Percentiles rank a stretch among this genome's conserved stretches.
Conservation (phyloP, 331 rosid genomes). For the Acacia concinna region DNA sequence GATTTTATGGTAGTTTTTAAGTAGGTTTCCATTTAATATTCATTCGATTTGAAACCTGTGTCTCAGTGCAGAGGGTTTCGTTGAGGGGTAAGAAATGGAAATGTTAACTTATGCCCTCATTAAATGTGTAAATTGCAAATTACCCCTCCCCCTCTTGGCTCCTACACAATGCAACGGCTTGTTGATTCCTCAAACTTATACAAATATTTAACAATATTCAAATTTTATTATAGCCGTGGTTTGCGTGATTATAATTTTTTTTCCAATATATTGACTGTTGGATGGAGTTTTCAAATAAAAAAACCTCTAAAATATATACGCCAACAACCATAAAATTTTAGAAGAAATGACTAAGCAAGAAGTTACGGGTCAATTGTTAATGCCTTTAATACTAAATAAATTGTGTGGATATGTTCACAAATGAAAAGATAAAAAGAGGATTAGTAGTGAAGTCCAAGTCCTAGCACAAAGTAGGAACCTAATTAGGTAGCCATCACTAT, state of each 20-base stretch:
- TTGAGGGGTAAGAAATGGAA: background rate
- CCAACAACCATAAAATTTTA: background rate
- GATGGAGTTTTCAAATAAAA: background rate
- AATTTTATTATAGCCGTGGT: background rate
- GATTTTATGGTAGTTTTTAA: background rate
- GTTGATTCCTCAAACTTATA: background rate
- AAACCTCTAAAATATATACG: background rate
- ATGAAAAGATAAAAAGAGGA: background rate
- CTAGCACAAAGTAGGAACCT: slow-evolving; percentile 12
- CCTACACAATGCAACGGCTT: background rate
- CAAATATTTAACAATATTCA: background rate
- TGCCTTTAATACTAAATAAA: background rate
- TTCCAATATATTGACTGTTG: background rate
- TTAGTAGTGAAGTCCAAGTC: background rate
- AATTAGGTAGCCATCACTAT: slow-evolving; percentile 9
- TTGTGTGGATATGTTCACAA: too few relatives aligned
- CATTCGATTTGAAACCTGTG: background rate
- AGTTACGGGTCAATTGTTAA: background rate
- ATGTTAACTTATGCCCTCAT: background rate
- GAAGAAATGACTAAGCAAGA: too few relatives aligned
- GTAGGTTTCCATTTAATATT: background rate
- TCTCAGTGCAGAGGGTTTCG: background rate
- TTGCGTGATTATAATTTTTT: background rate
- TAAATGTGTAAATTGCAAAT: background rate
- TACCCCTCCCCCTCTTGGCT: background rate